Evolutionary conservation across 345 rosid genomes (phyloP), one percentile per base, ranked within the genome.

Genomic region (Arabidopsis thaliana): DNA sequence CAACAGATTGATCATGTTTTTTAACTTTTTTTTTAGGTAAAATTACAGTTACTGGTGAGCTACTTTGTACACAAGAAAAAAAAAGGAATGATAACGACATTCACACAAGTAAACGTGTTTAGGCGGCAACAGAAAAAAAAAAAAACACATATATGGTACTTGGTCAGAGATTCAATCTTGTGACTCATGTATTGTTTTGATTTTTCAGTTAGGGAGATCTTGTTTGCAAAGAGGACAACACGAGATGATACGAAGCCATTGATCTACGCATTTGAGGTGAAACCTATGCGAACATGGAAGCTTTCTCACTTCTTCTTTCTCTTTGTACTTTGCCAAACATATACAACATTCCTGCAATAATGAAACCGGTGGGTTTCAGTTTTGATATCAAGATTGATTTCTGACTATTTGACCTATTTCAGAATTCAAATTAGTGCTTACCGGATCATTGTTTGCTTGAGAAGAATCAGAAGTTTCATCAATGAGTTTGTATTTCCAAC

Each of bases 181-280:
- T 34, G 49, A 56, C 56, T 68, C 11, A 5, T 8, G 55, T 56
- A n/a, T 25, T 16, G 13, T 24, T 68, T 56, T 72, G 16, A 53
- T 81, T 42, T 45, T 45, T 48, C 84, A 95, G 77, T 84, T 85
- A 62, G 88, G 84, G 44, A 92, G 77, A 82, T 86, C 93, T 84
- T 90, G 91, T 78, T 95, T 95, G 66, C 99, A 95, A 49, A 92
- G 94, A 56, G 99, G 99, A 75, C 99, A 95, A 68, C 93, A 90
- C 33, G 97, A 95, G 46, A 89, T 87, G 8, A 95, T 92, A 66
- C 84, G 81, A 59, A 95, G 97, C 99, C 99, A 92, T 42, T 95
- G 97, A 82, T 95, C 99, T 23, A 92, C 99, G 37, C 99, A 95
- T 53, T 87, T 86, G 57, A 87, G 93, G 79, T 95, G 99, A 81